A percentile compares a stretch with the other conserved stretches of the same genome.
phyloP scores from a whole-genome alignment of 2,329 filamentous ascomycete species.

The Hypoxylon sp. region DNA sequence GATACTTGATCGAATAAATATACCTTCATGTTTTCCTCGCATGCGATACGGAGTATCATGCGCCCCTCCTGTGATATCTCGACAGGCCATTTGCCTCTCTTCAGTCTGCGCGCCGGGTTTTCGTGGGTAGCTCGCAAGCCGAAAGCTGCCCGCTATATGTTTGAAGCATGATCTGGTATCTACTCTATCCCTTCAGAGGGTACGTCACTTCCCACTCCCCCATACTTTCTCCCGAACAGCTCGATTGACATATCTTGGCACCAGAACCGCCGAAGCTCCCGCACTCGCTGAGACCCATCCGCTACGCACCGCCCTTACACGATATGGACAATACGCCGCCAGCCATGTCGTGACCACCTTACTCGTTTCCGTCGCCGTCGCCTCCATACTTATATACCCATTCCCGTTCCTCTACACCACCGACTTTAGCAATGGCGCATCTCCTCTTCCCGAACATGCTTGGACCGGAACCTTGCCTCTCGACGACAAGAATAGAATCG shows the following conservation, averaged over 20 bases:
- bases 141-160: slow-evolving; percentile 30
- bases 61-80: slow-evolving; percentile 30
- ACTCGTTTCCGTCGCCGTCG: slow-evolving; percentile 77
- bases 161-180: slow-evolving; percentile 76
- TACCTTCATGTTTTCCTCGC: slow-evolving; percentile 12
- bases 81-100: slow-evolving; percentile 36
- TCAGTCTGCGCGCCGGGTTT: slow-evolving; percentile 30
- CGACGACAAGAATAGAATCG: slow-evolving; percentile 60
- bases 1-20: slow-evolving; percentile 25
- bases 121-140: slow-evolving; percentile 34
- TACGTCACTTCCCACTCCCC: slow-evolving; percentile 57
- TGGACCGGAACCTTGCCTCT: slow-evolving; percentile 81
- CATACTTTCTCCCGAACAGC: slow-evolving; percentile 7
- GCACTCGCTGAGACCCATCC: slow-evolving; percentile 73
- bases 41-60: slow-evolving; percentile 37
- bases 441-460: slow-evolving; percentile 80
- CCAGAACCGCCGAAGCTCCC: slow-evolving; percentile 79
- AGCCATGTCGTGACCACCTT: slow-evolving; percentile 81
- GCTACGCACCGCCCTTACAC: slow-evolving; percentile 72
- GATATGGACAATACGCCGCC: slow-evolving; percentile 77
- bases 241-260: slow-evolving; percentile 38
- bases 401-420: slow-evolving; percentile 80
- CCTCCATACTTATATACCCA: slow-evolving; percentile 77
- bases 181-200: slow-evolving; percentile 82
- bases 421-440: slow-evolving; percentile 76